phyloP scores from a whole-genome alignment of 176 grass and related monocot genomes.

The Phoenix roebelenii region DNA sequence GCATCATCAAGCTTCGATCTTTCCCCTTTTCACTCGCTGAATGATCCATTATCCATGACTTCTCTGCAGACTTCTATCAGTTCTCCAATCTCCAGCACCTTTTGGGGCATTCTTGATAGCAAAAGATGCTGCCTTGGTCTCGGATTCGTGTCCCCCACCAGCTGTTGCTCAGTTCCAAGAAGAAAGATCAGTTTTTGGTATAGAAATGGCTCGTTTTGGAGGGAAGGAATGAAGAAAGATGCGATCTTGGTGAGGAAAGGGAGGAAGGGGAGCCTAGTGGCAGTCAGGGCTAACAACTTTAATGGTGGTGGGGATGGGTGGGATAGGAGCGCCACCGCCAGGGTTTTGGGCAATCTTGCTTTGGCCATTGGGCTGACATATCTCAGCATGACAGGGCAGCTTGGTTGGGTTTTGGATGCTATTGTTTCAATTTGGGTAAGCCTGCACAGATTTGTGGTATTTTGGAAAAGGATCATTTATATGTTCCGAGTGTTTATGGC shows the following conservation, averaged over 20 bases:
- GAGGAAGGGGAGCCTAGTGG: conserved; percentile 18
- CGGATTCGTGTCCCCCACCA: not conserved
- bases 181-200: conserved; percentile 12
- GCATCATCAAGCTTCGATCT: too few species aligned
- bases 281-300: conserved; percentile 36
- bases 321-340: conserved; percentile 28
- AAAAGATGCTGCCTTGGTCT: too few species aligned
- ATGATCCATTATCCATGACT: too few species aligned
- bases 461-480: too few species aligned
- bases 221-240: conserved; percentile 26
- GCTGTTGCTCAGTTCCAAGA: not conserved
- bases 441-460: not conserved
- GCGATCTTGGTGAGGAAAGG: conserved; percentile 20
- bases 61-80: too few species aligned
- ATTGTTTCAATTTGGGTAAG: conserved; percentile 93
- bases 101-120: too few species aligned
- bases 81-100: too few species aligned
- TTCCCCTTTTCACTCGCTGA: too few species aligned
- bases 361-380: conserved; percentile 63
- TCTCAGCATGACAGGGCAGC: conserved; percentile 73
- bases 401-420: conserved; percentile 82
- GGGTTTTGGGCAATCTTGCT: conserved; percentile 62
- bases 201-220: conserved; percentile 6
- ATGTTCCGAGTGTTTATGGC: too few species aligned
- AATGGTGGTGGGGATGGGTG: conserved; percentile 40